Evolutionary conservation across 805 yeast species (phyloP).

Genomic region (Blastobotrys mokoenaii): DNA sequence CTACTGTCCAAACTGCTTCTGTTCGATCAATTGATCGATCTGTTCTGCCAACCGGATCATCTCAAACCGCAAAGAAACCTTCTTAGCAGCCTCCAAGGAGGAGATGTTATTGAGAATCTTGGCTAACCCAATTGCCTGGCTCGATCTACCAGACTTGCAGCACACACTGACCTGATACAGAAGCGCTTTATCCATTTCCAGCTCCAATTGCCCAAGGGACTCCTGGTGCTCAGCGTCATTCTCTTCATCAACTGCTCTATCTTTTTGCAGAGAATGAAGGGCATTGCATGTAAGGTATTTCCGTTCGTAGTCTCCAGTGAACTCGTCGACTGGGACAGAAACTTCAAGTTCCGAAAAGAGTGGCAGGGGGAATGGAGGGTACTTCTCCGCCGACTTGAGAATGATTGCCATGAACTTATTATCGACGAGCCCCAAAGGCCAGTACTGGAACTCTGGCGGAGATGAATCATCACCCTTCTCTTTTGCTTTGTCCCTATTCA

Average conservation of each 20-base stretch:
- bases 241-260: slow-evolving; percentile 20
- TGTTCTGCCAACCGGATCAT: slow-evolving; percentile 43
- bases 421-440: slow-evolving; percentile 79
- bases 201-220: slow-evolving; percentile 32
- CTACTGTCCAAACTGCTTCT: too few relatives aligned
- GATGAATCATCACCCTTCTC: neutral
- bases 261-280: slow-evolving; percentile 18
- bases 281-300: slow-evolving; percentile 21
- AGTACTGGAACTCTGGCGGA: slow-evolving; percentile 54
- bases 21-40: slow-evolving; percentile 29
- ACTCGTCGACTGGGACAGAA: slow-evolving; percentile 47
- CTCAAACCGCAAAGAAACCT: slow-evolving; percentile 71
- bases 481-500: slow-evolving; percentile 31
- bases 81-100: slow-evolving; percentile 75
- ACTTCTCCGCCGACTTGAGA: slow-evolving; percentile 53
- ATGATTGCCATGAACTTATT: slow-evolving; percentile 68
- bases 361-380: slow-evolving; percentile 80
- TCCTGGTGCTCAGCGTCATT: slow-evolving; percentile 32
- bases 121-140: slow-evolving; percentile 63
- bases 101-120: slow-evolving; percentile 64
- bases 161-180: slow-evolving; percentile 66
- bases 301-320: slow-evolving; percentile 16
- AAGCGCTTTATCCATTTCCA: slow-evolving; percentile 66
- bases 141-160: slow-evolving; percentile 56
- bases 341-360: slow-evolving; percentile 73